Conservation (phyloP, 2,329 filamentous ascomycete species). For the Alternaria sp. region DNA sequence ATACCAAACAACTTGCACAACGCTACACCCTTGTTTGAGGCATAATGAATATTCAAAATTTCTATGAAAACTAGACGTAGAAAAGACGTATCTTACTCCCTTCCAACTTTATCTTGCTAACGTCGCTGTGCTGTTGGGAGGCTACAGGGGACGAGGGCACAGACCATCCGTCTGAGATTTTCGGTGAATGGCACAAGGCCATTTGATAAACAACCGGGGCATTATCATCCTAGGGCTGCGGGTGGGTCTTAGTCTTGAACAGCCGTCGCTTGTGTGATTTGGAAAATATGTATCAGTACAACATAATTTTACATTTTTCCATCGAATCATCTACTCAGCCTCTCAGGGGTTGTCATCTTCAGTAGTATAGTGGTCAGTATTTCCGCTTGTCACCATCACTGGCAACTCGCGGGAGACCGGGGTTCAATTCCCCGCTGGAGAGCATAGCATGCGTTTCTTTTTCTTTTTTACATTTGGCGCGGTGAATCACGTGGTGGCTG, state of each 20-base stretch:
- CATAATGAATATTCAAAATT: too few relatives aligned
- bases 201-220: background rate
- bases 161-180: too few relatives aligned
- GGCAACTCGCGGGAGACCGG: slow-evolving; percentile 5
- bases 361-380: slow-evolving; percentile 8
- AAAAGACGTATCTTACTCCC: too few relatives aligned
- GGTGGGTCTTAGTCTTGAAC: too few relatives aligned
- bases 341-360: background rate
- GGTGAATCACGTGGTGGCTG: background rate
- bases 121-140: too few relatives aligned
- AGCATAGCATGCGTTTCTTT: background rate
- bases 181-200: too few relatives aligned
- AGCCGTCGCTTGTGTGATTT: background rate
- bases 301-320: background rate
- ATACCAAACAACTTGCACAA: too few relatives aligned
- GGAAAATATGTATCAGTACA: background rate
- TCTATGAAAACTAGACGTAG: too few relatives aligned
- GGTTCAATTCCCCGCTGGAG: slow-evolving; percentile 5
- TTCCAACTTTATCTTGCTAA: too few relatives aligned
- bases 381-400: slow-evolving; percentile 1
- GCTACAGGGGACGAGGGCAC: too few relatives aligned
- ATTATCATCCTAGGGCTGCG: background rate
- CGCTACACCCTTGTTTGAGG: too few relatives aligned
- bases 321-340: background rate
- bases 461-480: background rate